Percentiles rank a stretch among this genome's conserved stretches.
Conservation (phyloP, 352 stramenopile genomes). For the Globisporangium solare region DNA sequence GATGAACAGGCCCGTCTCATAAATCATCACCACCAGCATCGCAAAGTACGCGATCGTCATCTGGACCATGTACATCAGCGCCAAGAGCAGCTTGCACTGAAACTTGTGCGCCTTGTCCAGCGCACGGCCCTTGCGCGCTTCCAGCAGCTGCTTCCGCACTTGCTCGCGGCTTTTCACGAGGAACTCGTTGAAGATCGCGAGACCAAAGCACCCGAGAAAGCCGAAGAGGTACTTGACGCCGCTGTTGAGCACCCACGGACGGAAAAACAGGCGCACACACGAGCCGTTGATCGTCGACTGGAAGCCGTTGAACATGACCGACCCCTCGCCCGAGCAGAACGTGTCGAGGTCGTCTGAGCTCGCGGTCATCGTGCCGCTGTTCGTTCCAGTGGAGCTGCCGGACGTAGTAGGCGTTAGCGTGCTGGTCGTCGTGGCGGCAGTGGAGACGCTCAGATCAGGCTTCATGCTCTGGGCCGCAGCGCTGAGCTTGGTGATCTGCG, state of each 20-base stretch:
- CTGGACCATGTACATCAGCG: constrained; percentile 72
- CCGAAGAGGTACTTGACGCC: constrained; percentile 67
- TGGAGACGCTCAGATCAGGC: constrained; percentile 20
- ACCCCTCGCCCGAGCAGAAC: constrained; percentile 64
- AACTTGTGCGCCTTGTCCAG: constrained; percentile 55
- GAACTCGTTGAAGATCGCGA: constrained; percentile 65
- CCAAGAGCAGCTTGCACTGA: constrained; percentile 54
- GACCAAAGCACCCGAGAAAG: constrained; percentile 59
- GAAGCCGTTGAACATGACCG: constrained; percentile 84
- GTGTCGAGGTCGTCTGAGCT: constrained; percentile 14
- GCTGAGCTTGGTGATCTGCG: constrained; percentile 51
- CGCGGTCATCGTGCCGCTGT: constrained; percentile 15
- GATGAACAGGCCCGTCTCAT: constrained; percentile 73
- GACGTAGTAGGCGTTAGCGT: constrained; percentile 15
- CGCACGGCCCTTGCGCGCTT: constrained; percentile 25
- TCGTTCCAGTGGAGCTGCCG: neutral
- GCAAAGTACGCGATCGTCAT: constrained; percentile 81
- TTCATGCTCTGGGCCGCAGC: constrained; percentile 37
- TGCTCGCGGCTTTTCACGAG: constrained; percentile 52
- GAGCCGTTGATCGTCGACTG: constrained; percentile 65
- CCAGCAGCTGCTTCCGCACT: constrained; percentile 41
- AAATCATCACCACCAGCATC: constrained; percentile 83
- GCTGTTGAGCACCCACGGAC: constrained; percentile 73
- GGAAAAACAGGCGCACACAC: constrained; percentile 74
- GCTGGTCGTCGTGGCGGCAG: constrained; percentile 6